phyloP scores from a whole-genome alignment of 805 yeast species.

The Wickerhamiella siamensis region DNA sequence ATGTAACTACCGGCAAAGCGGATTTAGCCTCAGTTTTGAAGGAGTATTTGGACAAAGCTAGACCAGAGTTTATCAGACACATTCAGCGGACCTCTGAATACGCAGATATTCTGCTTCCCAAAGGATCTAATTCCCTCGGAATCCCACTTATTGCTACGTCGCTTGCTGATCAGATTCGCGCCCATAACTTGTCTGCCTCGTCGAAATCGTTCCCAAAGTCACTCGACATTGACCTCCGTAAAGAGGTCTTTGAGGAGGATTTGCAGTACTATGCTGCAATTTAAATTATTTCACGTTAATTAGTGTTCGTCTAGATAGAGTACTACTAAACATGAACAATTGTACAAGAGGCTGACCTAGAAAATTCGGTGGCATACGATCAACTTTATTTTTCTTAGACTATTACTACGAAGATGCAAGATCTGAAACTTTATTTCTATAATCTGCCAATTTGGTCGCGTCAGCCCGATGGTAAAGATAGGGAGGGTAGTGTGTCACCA shows the following conservation, averaged over 20 bases:
- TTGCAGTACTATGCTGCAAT: background rate
- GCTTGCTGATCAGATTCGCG: conserved; percentile 24
- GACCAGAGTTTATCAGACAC: conserved; percentile 53
- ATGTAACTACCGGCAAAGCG: conserved; percentile 16
- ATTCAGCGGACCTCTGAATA: conserved; percentile 46
- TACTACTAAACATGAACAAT: no score
- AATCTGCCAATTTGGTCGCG: no score
- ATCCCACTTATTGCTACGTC: conserved; percentile 52
- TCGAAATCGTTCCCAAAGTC: background rate
- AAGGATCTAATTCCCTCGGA: conserved; percentile 50
- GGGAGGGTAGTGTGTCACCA: no score
- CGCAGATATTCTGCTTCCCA: conserved; percentile 63
- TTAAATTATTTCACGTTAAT: background rate
- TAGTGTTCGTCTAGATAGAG: background rate
- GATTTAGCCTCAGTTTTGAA: conserved; percentile 25
- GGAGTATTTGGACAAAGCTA: conserved; percentile 39
- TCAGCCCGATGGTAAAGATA: no score
- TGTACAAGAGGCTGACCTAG: no score
- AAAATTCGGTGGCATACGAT: no score
- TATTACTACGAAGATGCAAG: no score
- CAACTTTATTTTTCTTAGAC: no score
- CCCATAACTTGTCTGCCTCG: background rate
- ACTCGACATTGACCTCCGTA: background rate
- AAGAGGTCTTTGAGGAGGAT: conserved; percentile 2
- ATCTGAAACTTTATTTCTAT: no score